Base-by-base conservation (phyloP, 768 basidiomycete species). In the Ramaria sp. region DNA sequence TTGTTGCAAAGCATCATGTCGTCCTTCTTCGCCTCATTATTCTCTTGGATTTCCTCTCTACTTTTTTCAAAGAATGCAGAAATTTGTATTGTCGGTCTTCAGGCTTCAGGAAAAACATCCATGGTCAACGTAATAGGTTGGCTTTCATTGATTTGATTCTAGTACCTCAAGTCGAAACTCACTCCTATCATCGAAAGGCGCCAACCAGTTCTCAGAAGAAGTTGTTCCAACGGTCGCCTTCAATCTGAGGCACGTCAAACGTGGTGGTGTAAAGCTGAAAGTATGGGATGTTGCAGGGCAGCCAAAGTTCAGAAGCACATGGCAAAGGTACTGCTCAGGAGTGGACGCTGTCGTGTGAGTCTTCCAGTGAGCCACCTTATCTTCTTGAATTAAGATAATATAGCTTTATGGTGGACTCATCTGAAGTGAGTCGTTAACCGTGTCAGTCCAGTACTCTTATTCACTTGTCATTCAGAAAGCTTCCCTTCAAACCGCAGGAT, bases 211-310 rank as follows among this genome's bases (percentile, higher is more conserved):
- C 87, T 90, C 87, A 56, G 90, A 94, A 71, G 93, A 95, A 52
- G 90, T 93, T n/a, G 92, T 92, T 0, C 93, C 93, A 0, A 96
- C 93, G 1, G 87, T 96, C 20, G 90, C 92, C 6, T 96, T 92
- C 73, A 93, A 92, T 61, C 82, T 92, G 62, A 77, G 88, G 18
- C 90, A 88, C 66, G 83, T 95, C 12, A 74, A 84, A 58, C 91
- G 89, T 62, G 91, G 90, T 12, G 94, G 91, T 57, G 82, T 95
- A 0, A 90, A 88, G 0, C 72, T 96, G 63, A 95, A 92, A 66
- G 82, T 96, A 47, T 96, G 93, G 93, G 93, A 96, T 66, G 88
- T 96, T 37, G 92, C 92, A 58, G 91, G 85, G 28, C 92, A 95
- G 71, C 87, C 91, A 5, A 90, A 88, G 65, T 96, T 94, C 65